Base-by-base conservation (phyloP, 1,284 basidiomycete species). In the Tilletia horrida region DNA sequence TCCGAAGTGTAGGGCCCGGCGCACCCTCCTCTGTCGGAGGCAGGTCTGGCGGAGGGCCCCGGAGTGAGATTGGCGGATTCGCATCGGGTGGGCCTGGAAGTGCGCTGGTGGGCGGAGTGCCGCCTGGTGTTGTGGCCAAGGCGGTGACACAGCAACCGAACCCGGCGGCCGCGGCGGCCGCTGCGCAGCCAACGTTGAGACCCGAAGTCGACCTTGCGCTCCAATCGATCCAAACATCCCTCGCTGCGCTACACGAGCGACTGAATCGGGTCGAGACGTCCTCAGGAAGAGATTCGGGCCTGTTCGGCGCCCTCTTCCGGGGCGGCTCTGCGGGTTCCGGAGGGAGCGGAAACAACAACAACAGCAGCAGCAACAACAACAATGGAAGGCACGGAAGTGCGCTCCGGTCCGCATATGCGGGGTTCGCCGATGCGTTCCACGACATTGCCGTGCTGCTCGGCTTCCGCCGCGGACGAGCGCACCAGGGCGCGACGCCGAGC, bases 171-270 rank as follows among this genome's bases (percentile, higher is more conserved):
- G 52, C 70, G 23, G 31, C 73, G 1, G 72, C 69, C 21, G 68
- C 67, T 1, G 63, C 66, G 18, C 67, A 66, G 9, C 66, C 44
- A 11, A 65, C 68, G 42, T 65, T 69, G 16, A 61, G 71, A 14
- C 62, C 68, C 16, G 77, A 80, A 48, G 72, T 80, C 62, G 79
- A 81, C 29, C 65, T 68, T 64, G 76, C 80, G 18, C 84, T 95
- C 13, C 90, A 93, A 80, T 88, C 87, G 71, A 87, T 93, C 66
- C 94, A 97, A 80, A 89, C 90, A 0, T 91, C 93, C 67, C 84
- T 97, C 8, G 90, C 91, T 1, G 93, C 93, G 0, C 85, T 97
- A 45, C 90, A 89, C 43, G 94, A 97, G 82, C 88, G 94, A 13
- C 84, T 97, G 31, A 79, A 78, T 35, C 74, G 73, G 6, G 79